Percentiles rank a stretch among this genome's conserved stretches.
These are phyloP conservation scores for Elsinoe fawcettii DNA, from an alignment of 2,329 filamentous ascomycete species.

Conservation along the genomic window DNA sequence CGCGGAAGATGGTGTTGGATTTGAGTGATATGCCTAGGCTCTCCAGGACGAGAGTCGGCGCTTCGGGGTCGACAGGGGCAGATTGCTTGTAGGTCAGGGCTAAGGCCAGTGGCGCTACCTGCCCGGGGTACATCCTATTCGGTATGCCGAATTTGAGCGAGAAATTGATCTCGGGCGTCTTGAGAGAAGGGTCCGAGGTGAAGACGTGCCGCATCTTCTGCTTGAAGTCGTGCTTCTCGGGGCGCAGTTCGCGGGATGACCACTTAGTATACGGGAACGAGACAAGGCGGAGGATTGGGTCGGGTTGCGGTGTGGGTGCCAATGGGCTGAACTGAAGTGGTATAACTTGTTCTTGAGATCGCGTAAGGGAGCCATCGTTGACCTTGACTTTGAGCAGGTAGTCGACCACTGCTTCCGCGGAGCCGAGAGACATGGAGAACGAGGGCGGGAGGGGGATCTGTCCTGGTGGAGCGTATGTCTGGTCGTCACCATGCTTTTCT, in stretches of 20 bases:
- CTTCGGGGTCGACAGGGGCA: constrained; percentile 1
- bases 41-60: constrained; percentile 7
- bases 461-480: not conserved
- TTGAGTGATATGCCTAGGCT: not conserved
- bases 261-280: not conserved
- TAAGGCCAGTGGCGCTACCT: not conserved
- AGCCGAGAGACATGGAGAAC: not conserved
- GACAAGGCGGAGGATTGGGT: not conserved
- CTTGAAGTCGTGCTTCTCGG: not conserved
- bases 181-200: constrained; percentile 8
- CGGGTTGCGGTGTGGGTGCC: not conserved
- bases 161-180: constrained; percentile 7
- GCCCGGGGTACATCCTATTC: not conserved
- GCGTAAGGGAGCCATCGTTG: constrained; percentile 3
- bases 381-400: constrained; percentile 12
- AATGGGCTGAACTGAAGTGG: not conserved
- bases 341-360: not conserved
- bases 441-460: constrained; percentile 1
- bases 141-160: not conserved
- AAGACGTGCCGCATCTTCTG: constrained; percentile 14
- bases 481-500: not conserved
- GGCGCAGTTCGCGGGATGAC: not conserved
- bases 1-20: constrained; percentile 1
- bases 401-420: not conserved
- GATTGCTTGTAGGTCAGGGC: not conserved